Evolutionary conservation across 129 eudicot species (phyloP), one percentile per base, ranked within the genome.

Genomic region (Flaveria trinervia): DNA sequence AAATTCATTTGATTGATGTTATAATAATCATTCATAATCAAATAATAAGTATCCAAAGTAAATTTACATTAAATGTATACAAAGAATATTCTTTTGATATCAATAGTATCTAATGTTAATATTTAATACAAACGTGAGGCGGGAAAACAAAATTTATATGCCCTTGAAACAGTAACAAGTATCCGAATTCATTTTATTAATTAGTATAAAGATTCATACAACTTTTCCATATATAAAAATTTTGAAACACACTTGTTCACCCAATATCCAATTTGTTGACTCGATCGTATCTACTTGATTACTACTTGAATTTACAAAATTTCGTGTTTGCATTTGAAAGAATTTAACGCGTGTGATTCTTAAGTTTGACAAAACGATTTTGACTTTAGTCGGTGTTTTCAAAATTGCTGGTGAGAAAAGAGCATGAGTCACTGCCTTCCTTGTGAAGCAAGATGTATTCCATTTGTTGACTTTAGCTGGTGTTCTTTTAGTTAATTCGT

Each of bases 381-480:
- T 26, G 76, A 69, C 76, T 60, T 33, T 5, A 33, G 39, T 33
- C 39, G 39, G 39, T 33, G 7, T 33, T 33, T 33, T 4, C 39
- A 33, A 20, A 54, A 52, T 25, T 14, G 39, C 60, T 8, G 43
- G 30, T 30, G 36, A 49, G 33, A 17, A 64, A 7, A 49, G 10
- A 26, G 9, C 18, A 74, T 28, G 65, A 78, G 77, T 59, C 71
- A 20, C 1, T 48, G 64, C 65, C 82, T 78, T 73, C 83, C 59
- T 65, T n/a, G 70, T 16, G 70, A 73, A 80, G 79, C 73, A 80
- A 79, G 17, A 74, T 15, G 55, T 48, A 71, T 61, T 69, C 55
- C 41, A 25, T 44, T 14, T 44, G 54, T 49, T 67, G 75, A 80
- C 74, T 43, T 73, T 55, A n/a, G 17, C 4, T 54, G 0, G 10